These are phyloP conservation scores for Vigna hirtella DNA, from an alignment of 306 rosid genomes.

Conservation along the genomic window DNA sequence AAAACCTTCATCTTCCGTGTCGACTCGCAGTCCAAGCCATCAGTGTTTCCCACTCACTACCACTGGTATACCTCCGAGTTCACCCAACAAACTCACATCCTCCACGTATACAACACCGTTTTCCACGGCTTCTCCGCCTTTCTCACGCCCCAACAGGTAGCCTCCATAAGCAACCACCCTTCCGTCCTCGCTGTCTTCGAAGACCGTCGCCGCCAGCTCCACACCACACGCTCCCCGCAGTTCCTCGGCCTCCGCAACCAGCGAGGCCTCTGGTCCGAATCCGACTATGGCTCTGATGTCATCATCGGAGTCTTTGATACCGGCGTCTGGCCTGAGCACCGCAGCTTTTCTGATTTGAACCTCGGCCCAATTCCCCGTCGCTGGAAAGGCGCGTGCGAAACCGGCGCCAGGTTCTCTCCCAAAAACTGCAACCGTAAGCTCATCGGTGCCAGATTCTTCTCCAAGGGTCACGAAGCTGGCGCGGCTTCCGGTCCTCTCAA, in stretches of 20 bases:
- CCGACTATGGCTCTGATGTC: slow-evolving; percentile 90
- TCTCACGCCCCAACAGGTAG: slow-evolving; percentile 53
- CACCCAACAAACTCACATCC: slow-evolving; percentile 61
- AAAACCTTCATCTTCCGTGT: slow-evolving; percentile 79
- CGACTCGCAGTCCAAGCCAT: slow-evolving; percentile 68
- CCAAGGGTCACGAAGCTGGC: slow-evolving; percentile 82
- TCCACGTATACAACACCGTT: slow-evolving; percentile 75
- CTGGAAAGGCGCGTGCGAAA: slow-evolving; percentile 84
- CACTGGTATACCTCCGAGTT: slow-evolving; percentile 87
- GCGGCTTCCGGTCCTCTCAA: slow-evolving; percentile 57
- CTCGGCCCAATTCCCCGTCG: slow-evolving; percentile 76
- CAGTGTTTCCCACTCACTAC: slow-evolving; percentile 75
- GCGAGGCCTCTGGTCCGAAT: slow-evolving; percentile 90
- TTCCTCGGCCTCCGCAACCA: slow-evolving; percentile 91
- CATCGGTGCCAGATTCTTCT: slow-evolving; percentile 80
- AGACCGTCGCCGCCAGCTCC: slow-evolving; percentile 79
- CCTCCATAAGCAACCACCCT: slow-evolving; percentile 54
- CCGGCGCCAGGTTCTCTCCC: slow-evolving; percentile 63
- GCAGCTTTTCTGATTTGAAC: slow-evolving; percentile 81
- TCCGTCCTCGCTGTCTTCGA: slow-evolving; percentile 76
- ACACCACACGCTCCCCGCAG: slow-evolving; percentile 97
- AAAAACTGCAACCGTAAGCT: slow-evolving; percentile 72
- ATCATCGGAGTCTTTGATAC: slow-evolving; percentile 86
- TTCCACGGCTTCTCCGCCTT: slow-evolving; percentile 94
- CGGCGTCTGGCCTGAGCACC: slow-evolving; percentile 80